Evolutionary conservation across 345 rosid genomes (phyloP).

Genomic region (Rhodomyrtus tomentosa): DNA sequence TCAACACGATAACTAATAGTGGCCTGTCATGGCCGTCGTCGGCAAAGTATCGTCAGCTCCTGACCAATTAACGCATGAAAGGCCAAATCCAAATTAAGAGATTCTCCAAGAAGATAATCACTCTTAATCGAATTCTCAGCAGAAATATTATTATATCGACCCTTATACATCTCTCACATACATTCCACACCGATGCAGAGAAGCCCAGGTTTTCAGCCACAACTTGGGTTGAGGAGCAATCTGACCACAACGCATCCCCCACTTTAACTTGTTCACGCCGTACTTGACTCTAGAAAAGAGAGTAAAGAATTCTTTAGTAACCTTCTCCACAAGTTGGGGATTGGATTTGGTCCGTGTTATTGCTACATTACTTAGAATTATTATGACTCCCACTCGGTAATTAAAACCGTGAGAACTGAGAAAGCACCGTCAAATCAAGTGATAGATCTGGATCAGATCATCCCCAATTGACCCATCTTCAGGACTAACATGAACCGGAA

Average conservation of each 20-base stretch:
- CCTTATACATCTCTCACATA: neutral
- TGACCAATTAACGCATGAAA: fast-evolving
- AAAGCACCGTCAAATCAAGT: neutral
- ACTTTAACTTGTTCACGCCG: neutral
- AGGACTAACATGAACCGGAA: neutral
- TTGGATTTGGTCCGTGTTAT: neutral
- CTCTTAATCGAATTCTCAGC: neutral
- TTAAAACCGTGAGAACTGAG: neutral
- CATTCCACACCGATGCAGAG: neutral
- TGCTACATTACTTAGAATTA: neutral
- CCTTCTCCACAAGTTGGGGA: neutral
- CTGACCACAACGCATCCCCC: too few species aligned
- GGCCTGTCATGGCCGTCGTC: too few species aligned
- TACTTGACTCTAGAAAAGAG: neutral
- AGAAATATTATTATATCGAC: neutral
- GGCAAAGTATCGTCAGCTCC: neutral
- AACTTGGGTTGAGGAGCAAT: too few species aligned
- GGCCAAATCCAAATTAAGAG: neutral
- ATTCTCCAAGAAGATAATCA: neutral
- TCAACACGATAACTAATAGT: neutral
- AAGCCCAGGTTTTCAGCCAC: too few species aligned
- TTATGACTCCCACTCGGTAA: neutral
- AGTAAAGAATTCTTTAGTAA: neutral
- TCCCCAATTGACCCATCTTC: neutral
- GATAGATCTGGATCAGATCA: neutral